These are phyloP conservation scores for Takakia lepidozioides DNA, from an alignment of 225 moss, liverwort and hornwort genomes.

Conservation along the genomic window DNA sequence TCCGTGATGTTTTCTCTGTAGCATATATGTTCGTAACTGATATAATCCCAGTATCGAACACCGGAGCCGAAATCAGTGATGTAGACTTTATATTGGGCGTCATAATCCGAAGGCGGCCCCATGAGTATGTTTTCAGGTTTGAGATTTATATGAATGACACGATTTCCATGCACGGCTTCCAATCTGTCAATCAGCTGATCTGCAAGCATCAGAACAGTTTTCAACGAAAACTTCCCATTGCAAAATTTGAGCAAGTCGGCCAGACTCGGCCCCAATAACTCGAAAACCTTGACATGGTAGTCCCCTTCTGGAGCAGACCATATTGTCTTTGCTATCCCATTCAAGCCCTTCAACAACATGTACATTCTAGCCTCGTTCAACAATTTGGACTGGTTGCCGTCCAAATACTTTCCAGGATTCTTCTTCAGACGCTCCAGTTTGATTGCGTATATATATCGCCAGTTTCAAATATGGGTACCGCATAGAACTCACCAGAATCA, in stretches of 20 bases:
- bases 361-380: no score
- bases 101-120: slow-evolving; percentile 47
- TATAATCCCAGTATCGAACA: slow-evolving; percentile 42
- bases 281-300: slow-evolving; percentile 52
- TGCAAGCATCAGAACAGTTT: slow-evolving; percentile 56
- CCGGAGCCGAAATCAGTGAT: slow-evolving; percentile 53
- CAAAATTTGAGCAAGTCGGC: slow-evolving; percentile 47
- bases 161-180: slow-evolving; percentile 48
- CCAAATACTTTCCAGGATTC: no score
- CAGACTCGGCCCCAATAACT: slow-evolving; percentile 44
- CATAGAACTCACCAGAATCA: no score
- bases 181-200: no score
- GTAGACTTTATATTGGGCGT: slow-evolving; percentile 24
- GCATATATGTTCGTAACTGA: slow-evolving; percentile 28
- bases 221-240: slow-evolving; percentile 35
- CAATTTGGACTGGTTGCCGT: no score
- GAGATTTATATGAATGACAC: slow-evolving; percentile 46
- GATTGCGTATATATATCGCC: no score
- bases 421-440: no score
- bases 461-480: no score
- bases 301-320: slow-evolving; percentile 56
- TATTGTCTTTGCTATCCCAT: slow-evolving; percentile 46
- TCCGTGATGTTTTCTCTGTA: slow-evolving; percentile 46
- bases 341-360: no score
- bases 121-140: slow-evolving; percentile 56